Percentiles rank a stretch among this genome's conserved stretches.
Conservation (phyloP, 2,329 filamentous ascomycete genomes). For the Aulographum hederae region DNA sequence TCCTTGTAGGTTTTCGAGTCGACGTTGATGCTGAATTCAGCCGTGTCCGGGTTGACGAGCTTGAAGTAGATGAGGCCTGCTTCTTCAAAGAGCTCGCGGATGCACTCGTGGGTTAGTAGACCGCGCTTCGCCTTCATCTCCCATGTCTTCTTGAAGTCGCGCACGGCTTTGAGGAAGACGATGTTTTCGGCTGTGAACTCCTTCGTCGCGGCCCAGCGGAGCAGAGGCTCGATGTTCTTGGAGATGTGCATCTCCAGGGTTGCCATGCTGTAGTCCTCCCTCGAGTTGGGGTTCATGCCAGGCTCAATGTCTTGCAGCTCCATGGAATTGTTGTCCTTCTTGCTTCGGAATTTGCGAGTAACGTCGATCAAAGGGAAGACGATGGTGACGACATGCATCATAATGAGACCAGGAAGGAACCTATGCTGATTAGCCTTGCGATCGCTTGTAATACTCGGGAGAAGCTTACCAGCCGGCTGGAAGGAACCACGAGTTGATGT, state of each 20-base stretch:
- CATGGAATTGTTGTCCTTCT: too few relatives aligned
- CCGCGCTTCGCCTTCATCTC: slow-evolving; percentile 6
- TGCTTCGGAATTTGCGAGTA: slow-evolving; percentile 11
- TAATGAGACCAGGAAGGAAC: slow-evolving; percentile 40
- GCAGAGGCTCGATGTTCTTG: slow-evolving; percentile 39
- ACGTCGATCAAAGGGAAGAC: slow-evolving; percentile 45
- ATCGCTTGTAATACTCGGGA: background rate
- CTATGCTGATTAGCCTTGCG: slow-evolving; percentile 4
- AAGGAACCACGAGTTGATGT: slow-evolving; percentile 35
- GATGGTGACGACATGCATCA: slow-evolving; percentile 45
- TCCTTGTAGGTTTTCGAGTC: slow-evolving; percentile 35
- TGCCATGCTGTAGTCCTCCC: slow-evolving; percentile 35
- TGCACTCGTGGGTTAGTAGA: slow-evolving; percentile 4
- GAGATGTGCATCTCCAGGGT: slow-evolving; percentile 43
- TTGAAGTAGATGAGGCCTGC: slow-evolving; percentile 43
- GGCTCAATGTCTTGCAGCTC: slow-evolving; percentile 2
- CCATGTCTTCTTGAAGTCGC: slow-evolving; percentile 33
- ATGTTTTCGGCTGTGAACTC: slow-evolving; percentile 59
- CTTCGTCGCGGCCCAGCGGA: slow-evolving; percentile 43
- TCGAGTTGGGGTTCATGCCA: slow-evolving; percentile 5
- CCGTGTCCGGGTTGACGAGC: slow-evolving; percentile 41
- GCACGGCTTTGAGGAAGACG: slow-evolving; percentile 41
- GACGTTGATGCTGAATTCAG: slow-evolving; percentile 50
- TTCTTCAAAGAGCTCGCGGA: slow-evolving; percentile 31
- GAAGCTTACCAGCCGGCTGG: slow-evolving; percentile 41